Evolutionary conservation across 345 rosid species (phyloP), one percentile per base, ranked within the genome.

Genomic region (Syzygium aromaticum): DNA sequence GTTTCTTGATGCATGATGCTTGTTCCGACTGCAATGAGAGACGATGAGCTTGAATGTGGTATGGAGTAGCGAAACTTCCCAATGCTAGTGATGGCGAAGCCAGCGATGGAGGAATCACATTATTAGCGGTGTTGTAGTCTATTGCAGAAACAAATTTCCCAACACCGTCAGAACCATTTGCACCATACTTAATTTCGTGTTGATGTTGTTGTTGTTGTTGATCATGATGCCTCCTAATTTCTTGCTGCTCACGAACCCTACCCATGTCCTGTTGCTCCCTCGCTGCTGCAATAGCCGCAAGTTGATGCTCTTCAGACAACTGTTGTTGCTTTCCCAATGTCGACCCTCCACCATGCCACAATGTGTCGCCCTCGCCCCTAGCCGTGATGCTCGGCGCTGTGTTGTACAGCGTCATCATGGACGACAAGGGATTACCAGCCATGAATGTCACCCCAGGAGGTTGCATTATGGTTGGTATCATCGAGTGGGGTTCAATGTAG

Each of bases 401-500:
- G 11, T 73, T 73, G 49, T 73, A 40, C 80, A 19, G 38, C 9
- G 80, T 14, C 80, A 33, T 73, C 80, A 19, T 33, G 80, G 85
- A 83, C 0, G 38, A 49, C 85, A 25, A 83, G 85, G 85, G 85
- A 52, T 83, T 83, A 73, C 25, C 3, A 13, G 80, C 49, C 4
- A 13, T 11, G 10, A 33, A 73, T 25, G 19, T 73, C 3, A 23
- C 11, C 54, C 54, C 54, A 0, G 54, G 30, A 73, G 40, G n/a
- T 11, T 63, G 56, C 84, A 54, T 49, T 22, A 51, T 53, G 87
- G 93, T 14, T 86, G 93, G 38, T n/a, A 92, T 73, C 80, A 73
- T 33, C 2, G 80, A 38, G 25, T 33, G 25, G 67, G 88, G 86
- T 10, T 63, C 86, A 14, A 87, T 30, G 54, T 83, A 84, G 57